Conservation (phyloP, 257 asterid genomes). For the Solanum microdontum region DNA sequence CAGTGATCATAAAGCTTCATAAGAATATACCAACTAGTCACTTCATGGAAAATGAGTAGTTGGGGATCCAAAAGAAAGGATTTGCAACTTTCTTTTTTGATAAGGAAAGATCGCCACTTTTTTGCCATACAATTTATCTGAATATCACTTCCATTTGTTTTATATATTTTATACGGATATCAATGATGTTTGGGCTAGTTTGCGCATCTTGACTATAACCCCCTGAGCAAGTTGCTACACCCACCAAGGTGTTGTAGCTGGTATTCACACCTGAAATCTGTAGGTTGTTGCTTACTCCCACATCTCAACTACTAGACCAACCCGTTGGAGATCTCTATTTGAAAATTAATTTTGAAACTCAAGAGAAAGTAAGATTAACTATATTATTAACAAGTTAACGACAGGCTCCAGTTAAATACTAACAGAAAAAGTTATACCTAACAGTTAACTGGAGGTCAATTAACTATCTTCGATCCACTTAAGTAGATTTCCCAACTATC, state of each 20-base stretch:
- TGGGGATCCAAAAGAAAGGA: background rate
- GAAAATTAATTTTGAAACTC: background rate
- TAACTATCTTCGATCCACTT: background rate
- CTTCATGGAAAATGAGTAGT: background rate
- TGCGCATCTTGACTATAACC: background rate
- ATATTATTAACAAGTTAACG: background rate
- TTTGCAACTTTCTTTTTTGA: background rate
- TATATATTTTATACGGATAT: background rate
- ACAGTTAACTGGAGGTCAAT: background rate
- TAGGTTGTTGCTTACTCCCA: background rate
- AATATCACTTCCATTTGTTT: background rate
- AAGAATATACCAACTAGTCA: background rate
- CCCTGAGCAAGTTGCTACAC: background rate
- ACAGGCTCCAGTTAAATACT: background rate
- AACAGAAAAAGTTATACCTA: background rate
- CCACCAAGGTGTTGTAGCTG: background rate
- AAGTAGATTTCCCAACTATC: background rate
- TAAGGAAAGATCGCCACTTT: background rate
- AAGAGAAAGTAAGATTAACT: background rate
- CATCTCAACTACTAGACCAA: background rate
- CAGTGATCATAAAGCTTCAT: background rate
- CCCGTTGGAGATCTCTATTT: background rate
- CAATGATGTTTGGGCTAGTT: background rate
- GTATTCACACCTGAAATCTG: background rate
- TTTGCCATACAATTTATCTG: background rate